Conservation (phyloP, 2,329 filamentous ascomycete genomes). For the Exophiala sp. region DNA sequence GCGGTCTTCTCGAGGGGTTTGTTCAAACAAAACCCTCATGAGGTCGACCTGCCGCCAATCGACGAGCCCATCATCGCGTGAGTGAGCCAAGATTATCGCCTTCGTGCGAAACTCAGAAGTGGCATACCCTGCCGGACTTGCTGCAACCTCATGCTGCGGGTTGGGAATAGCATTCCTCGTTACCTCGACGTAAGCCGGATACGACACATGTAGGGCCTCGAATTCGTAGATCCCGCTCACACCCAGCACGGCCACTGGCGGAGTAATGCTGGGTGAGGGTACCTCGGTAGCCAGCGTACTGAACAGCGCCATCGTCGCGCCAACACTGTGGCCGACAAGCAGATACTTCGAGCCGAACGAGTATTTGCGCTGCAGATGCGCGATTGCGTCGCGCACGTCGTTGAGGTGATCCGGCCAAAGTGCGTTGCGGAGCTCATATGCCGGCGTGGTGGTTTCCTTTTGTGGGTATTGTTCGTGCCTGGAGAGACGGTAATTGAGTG, state of each 20-base stretch:
- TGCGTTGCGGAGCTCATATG: slow-evolving; percentile 35
- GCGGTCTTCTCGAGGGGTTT: slow-evolving; percentile 32
- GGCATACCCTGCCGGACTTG: slow-evolving; percentile 36
- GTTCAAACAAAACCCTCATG: slow-evolving; percentile 51
- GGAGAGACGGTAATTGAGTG: slow-evolving; percentile 47
- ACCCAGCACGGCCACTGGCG: slow-evolving; percentile 40
- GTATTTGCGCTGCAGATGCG: slow-evolving; percentile 41
- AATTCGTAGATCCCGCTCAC: slow-evolving; percentile 47
- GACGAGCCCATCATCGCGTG: slow-evolving; percentile 41
- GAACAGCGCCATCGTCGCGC: slow-evolving; percentile 46
- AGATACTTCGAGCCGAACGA: slow-evolving; percentile 39
- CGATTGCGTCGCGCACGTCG: slow-evolving; percentile 40
- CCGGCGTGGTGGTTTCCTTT: slow-evolving; percentile 30
- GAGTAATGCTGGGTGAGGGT: slow-evolving; percentile 17
- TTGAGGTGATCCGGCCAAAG: slow-evolving; percentile 45
- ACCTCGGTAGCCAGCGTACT: slow-evolving; percentile 34
- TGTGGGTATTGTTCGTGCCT: slow-evolving; percentile 40
- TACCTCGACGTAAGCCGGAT: slow-evolving; percentile 39
- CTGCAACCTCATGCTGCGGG: slow-evolving; percentile 37
- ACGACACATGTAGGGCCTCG: slow-evolving; percentile 34
- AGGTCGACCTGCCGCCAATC: slow-evolving; percentile 36
- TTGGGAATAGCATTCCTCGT: slow-evolving; percentile 41
- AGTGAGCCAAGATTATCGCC: slow-evolving; percentile 41
- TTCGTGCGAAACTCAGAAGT: slow-evolving; percentile 32
- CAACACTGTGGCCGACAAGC: slow-evolving; percentile 46